phyloP scores from a whole-genome alignment of 2,329 filamentous ascomycete genomes.

The Fusarium luffae region DNA sequence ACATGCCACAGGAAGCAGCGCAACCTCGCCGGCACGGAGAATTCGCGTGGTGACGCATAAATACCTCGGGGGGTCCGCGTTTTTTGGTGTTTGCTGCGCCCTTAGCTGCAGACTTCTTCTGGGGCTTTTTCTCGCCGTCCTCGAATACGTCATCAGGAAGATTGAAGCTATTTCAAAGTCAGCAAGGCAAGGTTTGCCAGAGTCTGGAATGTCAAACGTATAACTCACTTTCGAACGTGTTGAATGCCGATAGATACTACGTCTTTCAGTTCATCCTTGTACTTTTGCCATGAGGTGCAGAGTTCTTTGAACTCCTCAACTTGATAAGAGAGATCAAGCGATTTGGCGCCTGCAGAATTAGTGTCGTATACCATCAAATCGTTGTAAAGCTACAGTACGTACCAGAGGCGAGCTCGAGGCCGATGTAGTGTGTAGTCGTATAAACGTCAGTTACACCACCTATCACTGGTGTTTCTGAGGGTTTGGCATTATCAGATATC shows the following conservation, averaged over 20 bases:
- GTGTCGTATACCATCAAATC: slow-evolving; percentile 19
- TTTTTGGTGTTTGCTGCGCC: slow-evolving; percentile 58
- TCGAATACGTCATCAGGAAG: slow-evolving; percentile 92
- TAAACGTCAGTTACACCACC: slow-evolving; percentile 65
- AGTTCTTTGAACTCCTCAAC: slow-evolving; percentile 88
- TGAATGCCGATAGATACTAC: slow-evolving; percentile 76
- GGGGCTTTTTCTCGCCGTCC: slow-evolving; percentile 78
- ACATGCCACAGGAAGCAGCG: slow-evolving; percentile 10
- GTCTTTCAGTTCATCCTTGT: slow-evolving; percentile 74
- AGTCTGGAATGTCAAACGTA: neutral
- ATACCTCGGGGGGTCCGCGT: slow-evolving; percentile 61
- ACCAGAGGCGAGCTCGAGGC: slow-evolving; percentile 82
- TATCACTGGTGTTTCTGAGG: slow-evolving; percentile 13
- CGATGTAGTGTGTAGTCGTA: slow-evolving; percentile 95
- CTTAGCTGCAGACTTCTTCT: slow-evolving; percentile 62
- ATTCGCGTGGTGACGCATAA: slow-evolving; percentile 36
- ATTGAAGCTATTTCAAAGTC: slow-evolving; percentile 71
- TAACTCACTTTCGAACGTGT: slow-evolving; percentile 83
- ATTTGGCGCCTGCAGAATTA: slow-evolving; percentile 69
- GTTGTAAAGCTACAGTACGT: slow-evolving; percentile 49
- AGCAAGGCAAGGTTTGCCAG: slow-evolving; percentile 11
- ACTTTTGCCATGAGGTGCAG: slow-evolving; percentile 80
- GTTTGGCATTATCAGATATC: slow-evolving; percentile 11
- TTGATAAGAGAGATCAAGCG: slow-evolving; percentile 81
- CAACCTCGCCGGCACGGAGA: slow-evolving; percentile 24